These are phyloP conservation scores for Beauveria sp. DNA, from an alignment of 2,329 filamentous ascomycete species.

Conservation along the genomic window DNA sequence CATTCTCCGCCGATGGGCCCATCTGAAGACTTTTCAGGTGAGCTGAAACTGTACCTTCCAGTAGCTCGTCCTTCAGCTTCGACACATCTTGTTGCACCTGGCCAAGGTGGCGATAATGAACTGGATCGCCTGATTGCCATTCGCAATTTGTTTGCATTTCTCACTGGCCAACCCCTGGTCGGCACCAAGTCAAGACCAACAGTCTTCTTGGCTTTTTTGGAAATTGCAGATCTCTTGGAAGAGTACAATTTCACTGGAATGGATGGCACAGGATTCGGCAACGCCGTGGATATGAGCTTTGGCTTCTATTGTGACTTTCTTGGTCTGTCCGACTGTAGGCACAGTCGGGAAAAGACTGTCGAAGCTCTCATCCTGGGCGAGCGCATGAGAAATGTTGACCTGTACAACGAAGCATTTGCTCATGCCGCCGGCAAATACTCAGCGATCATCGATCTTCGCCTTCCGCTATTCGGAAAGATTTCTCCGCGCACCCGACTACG, in stretches of 20 bases:
- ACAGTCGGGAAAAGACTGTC: constrained; percentile 79
- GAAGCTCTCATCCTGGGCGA: constrained; percentile 87
- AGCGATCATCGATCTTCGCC: constrained; percentile 58
- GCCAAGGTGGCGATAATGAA: constrained; percentile 28
- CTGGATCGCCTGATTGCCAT: constrained; percentile 50
- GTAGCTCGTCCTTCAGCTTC: constrained; percentile 30
- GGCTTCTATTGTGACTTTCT: constrained; percentile 71
- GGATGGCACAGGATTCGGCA: constrained; percentile 53
- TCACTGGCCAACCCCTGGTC: constrained; percentile 56
- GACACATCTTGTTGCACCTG: constrained; percentile 26
- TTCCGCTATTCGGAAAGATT: constrained; percentile 62
- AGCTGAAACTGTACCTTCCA: constrained; percentile 48
- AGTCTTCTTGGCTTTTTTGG: constrained; percentile 46
- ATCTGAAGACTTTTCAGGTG: constrained; percentile 28
- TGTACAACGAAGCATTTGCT: constrained; percentile 88
- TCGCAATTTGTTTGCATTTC: constrained; percentile 59
- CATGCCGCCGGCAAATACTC: constrained; percentile 85
- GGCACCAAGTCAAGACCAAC: constrained; percentile 45
- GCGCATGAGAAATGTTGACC: constrained; percentile 67
- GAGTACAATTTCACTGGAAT: constrained; percentile 49
- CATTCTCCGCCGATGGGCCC: constrained; percentile 31
- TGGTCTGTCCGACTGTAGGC: constrained; percentile 68
- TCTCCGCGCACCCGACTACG: constrained; percentile 65
- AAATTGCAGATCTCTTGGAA: constrained; percentile 45
- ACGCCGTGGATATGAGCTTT: constrained; percentile 57